Conservation (phyloP, 73 alveolate species). For the Paraurostyla sp. region DNA sequence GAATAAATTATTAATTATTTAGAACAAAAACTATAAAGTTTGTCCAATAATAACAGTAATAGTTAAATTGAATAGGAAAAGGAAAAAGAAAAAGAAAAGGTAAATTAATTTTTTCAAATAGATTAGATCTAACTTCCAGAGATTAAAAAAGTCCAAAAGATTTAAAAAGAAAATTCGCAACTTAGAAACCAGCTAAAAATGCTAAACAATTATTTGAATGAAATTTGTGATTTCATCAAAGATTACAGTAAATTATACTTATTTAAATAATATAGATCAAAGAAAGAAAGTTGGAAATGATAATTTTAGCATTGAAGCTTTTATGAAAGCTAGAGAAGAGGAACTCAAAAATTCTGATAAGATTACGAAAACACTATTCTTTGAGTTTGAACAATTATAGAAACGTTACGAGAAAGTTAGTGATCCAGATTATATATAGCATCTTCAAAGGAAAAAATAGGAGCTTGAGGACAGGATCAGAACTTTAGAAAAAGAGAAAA, state of each 20-base stretch:
- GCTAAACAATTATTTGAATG: not conserved
- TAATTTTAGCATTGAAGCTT: not conserved
- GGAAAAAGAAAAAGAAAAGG: not conserved
- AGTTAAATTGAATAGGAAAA: too few relatives aligned
- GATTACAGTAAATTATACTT: conserved; percentile 6
- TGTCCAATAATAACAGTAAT: not conserved
- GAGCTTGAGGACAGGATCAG: not conserved
- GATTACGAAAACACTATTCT: conserved; percentile 11
- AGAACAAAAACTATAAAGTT: not conserved
- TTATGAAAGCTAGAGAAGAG: not conserved
- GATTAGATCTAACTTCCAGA: conserved; percentile 13
- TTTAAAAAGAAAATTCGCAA: not conserved
- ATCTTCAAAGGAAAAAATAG: not conserved
- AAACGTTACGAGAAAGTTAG: not conserved
- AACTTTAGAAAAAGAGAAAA: conserved; percentile 21
- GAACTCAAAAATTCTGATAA: conserved; percentile 3
- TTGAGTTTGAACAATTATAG: not conserved
- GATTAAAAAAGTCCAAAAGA: not conserved
- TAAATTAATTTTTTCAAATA: not conserved
- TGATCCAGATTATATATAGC: not conserved
- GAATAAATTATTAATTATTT: not conserved
- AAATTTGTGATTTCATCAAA: conserved; percentile 11
- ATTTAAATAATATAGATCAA: not conserved
- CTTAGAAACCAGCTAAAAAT: conserved; percentile 1
- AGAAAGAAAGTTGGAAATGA: not conserved